Evolutionary conservation across 192 early-diverging fungal species (phyloP), one percentile per base, ranked within the genome.

Genomic region (Funneliformis geosporum): DNA sequence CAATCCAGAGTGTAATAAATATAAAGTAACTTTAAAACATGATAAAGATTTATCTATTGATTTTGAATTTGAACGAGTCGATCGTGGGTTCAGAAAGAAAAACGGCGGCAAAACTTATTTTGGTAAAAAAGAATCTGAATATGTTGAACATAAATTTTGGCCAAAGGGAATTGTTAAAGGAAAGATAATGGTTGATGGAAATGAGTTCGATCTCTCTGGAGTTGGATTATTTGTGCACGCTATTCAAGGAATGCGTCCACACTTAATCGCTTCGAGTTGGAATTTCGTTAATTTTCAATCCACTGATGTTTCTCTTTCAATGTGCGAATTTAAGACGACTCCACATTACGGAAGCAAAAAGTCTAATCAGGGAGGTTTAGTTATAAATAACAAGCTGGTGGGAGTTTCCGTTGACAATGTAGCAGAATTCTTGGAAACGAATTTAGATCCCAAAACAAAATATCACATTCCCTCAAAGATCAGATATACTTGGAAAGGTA

Each of bases 241-340:
- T 7, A 85, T 95, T 76, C 94, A 96, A 82, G 91, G 87, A 80
- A 93, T 94, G 87, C 90, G 93, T 79, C 96, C 96, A 38, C 94
- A 97, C 50, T 87, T 92, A 64, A 90, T 94, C 33, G 93, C 91
- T 16, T 89, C 90, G 55, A 89, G 91, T 82, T 98, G 95, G 94
- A 96, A 93, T 82, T 95, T 95, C 85, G 83, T 88, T 46, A 91
- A 93, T 79, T 94, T 98, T 81, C 92, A 93, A 44, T 86, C 86
- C 16, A 78, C 88, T 25, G 86, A 90, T 42, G 90, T 90, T 78
- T 84, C 89, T 55, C 76, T 94, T 8, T 78, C 90, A 21, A 82
- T 94, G 85, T 84, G 93, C 74, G 92, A 98, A 86, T 97, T 93
- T 81, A 87, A 89, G 62, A 95, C 95, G 50, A 92, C 94, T 7